These are phyloP conservation scores for Lojkania enalia DNA, from an alignment of 2,329 filamentous ascomycete genomes.

Conservation along the genomic window DNA sequence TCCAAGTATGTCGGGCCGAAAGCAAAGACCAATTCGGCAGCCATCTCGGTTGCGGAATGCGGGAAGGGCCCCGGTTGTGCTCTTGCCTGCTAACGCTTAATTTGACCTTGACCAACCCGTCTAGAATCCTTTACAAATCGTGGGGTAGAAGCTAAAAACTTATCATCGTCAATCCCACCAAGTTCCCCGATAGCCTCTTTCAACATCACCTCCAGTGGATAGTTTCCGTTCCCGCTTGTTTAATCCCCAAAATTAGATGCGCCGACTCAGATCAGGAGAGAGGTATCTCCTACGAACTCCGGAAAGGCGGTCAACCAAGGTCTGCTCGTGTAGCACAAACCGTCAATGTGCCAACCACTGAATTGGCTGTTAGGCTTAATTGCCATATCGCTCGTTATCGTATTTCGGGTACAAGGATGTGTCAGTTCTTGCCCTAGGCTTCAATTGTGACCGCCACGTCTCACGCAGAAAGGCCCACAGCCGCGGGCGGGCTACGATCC, in stretches of 20 bases:
- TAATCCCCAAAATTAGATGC: slow-evolving; percentile 12
- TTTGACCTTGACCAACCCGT: slow-evolving; percentile 16
- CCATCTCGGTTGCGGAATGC: slow-evolving; percentile 15
- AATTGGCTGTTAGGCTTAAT: too few relatives aligned
- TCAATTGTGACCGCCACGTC: slow-evolving; percentile 6
- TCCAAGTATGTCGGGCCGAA: slow-evolving; percentile 1
- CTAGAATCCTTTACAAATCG: slow-evolving; percentile 26
- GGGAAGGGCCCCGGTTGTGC: slow-evolving; percentile 1
- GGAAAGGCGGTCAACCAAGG: slow-evolving; percentile 19
- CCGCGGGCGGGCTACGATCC: neutral
- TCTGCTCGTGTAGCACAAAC: slow-evolving; percentile 3
- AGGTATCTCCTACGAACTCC: slow-evolving; percentile 17
- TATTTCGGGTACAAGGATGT: neutral
- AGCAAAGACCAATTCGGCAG: neutral
- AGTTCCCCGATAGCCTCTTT: slow-evolving; percentile 5
- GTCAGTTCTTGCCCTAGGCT: neutral
- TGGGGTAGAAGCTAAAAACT: slow-evolving; percentile 17
- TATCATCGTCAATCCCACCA: slow-evolving; percentile 14
- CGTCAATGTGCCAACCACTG: too few relatives aligned
- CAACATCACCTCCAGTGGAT: slow-evolving; percentile 4
- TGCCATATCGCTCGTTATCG: neutral
- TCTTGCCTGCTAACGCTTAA: slow-evolving; percentile 12
- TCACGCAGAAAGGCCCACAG: neutral
- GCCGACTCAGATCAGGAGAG: slow-evolving; percentile 9
- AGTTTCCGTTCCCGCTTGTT: slow-evolving; percentile 9